Conservation (phyloP, 176 grass and related monocot species). For the Ananas comosus region DNA sequence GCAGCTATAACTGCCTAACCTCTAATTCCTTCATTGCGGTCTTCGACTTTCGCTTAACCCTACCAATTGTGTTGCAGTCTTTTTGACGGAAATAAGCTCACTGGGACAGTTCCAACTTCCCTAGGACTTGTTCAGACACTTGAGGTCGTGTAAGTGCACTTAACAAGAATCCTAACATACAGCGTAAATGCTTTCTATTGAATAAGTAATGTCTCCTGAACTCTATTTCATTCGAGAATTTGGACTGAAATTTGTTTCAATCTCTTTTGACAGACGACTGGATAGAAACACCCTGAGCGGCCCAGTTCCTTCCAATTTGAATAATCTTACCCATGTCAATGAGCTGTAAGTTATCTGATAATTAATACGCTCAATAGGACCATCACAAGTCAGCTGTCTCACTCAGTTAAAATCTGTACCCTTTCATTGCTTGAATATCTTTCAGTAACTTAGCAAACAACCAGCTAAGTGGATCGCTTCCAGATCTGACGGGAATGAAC, state of each 20-base stretch:
- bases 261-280: slow-evolving; percentile 48
- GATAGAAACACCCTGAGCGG: slow-evolving; percentile 64
- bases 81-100: slow-evolving; percentile 77
- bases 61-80: slow-evolving; percentile 38
- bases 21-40: not conserved
- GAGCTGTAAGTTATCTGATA: slow-evolving; percentile 61
- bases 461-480: slow-evolving; percentile 52
- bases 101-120: slow-evolving; percentile 61
- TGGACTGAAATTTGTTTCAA: slow-evolving; percentile 1
- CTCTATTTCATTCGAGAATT: slow-evolving; percentile 2
- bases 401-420: slow-evolving; percentile 1
- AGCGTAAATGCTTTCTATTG: not conserved
- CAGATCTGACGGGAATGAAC: slow-evolving; percentile 59
- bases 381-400: not conserved
- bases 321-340: slow-evolving; percentile 49
- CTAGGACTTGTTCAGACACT: slow-evolving; percentile 56
- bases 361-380: not conserved
- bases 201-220: not conserved
- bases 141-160: slow-evolving; percentile 67
- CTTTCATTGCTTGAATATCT: slow-evolving; percentile 3
- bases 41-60: not conserved
- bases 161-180: slow-evolving; percentile 4
- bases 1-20: slow-evolving; percentile 12
- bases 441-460: slow-evolving; percentile 93
- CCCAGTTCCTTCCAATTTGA: slow-evolving; percentile 57